These are phyloP conservation scores for Collybiopsis confluens DNA, from an alignment of 768 basidiomycete species.

Conservation along the genomic window DNA sequence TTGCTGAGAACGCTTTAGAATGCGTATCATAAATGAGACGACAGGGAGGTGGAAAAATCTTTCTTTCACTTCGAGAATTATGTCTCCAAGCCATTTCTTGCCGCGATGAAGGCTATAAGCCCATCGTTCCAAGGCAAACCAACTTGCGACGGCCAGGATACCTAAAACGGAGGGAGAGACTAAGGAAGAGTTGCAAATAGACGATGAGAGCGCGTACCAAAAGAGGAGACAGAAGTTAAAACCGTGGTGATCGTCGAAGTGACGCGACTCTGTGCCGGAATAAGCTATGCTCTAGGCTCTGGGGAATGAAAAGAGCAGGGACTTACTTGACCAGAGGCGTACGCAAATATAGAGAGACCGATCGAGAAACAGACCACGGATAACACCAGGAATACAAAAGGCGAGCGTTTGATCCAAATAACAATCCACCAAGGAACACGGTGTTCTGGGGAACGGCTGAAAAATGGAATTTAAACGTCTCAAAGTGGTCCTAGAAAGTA, in stretches of 20 bases:
- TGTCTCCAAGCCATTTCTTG: constrained; percentile 66
- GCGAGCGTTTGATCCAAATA: constrained; percentile 85
- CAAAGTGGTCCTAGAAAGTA: too few species aligned
- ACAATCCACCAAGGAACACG: constrained; percentile 80
- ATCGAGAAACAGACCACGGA: constrained; percentile 82
- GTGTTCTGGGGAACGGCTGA: constrained; percentile 68
- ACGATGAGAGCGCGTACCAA: constrained; percentile 39
- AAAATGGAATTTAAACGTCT: background rate
- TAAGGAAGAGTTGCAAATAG: too few species aligned
- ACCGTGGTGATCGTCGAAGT: constrained; percentile 74
- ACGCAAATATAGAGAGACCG: constrained; percentile 73
- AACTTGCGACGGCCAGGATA: constrained; percentile 55
- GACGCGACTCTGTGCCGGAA: constrained; percentile 39
- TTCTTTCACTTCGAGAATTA: constrained; percentile 41
- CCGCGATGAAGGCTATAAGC: constrained; percentile 60
- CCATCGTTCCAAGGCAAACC: constrained; percentile 72
- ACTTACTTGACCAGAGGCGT: constrained; percentile 65
- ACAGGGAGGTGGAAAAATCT: constrained; percentile 28
- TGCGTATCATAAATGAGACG: constrained; percentile 11
- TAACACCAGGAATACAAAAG: constrained; percentile 77
- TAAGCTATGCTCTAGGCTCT: background rate
- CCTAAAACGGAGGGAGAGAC: too few species aligned
- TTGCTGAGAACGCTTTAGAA: constrained; percentile 10
- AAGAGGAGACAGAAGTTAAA: constrained; percentile 68
- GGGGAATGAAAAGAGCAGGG: background rate